Conservation (phyloP, 2,329 filamentous ascomycete genomes). For the Epichloe gansuensis region DNA sequence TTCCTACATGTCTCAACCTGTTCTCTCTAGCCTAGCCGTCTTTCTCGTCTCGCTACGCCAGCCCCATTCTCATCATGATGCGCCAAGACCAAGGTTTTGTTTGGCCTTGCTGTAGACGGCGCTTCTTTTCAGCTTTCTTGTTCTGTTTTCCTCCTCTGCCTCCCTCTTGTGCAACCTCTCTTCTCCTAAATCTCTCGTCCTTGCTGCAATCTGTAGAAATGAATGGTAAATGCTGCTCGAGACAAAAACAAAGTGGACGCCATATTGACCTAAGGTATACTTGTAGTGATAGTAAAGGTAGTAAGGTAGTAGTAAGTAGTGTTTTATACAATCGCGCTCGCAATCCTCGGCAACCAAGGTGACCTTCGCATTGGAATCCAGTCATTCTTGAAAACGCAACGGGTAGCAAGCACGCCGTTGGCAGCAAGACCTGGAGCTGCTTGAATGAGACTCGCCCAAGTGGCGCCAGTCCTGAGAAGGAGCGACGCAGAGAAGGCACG, state of each 20-base stretch:
- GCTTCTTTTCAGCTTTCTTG: background rate
- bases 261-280: slow-evolving; percentile 1
- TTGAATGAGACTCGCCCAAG: background rate
- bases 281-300: background rate
- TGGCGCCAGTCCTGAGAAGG: background rate
- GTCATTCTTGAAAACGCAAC: background rate
- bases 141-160: background rate
- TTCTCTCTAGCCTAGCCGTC: background rate
- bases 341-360: background rate
- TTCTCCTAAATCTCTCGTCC: background rate
- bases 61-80: background rate
- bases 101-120: background rate
- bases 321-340: background rate
- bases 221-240: background rate
- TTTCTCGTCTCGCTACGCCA: background rate
- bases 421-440: background rate
- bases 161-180: background rate
- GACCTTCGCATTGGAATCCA: background rate
- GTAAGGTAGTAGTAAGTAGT: background rate
- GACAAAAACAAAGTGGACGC: background rate
- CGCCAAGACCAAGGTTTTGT: background rate
- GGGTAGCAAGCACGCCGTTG: background rate
- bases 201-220: background rate
- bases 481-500: background rate
- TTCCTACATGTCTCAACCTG: background rate